Conservation (phyloP, 2,329 filamentous ascomycete species). For the Penicillium sp. region DNA sequence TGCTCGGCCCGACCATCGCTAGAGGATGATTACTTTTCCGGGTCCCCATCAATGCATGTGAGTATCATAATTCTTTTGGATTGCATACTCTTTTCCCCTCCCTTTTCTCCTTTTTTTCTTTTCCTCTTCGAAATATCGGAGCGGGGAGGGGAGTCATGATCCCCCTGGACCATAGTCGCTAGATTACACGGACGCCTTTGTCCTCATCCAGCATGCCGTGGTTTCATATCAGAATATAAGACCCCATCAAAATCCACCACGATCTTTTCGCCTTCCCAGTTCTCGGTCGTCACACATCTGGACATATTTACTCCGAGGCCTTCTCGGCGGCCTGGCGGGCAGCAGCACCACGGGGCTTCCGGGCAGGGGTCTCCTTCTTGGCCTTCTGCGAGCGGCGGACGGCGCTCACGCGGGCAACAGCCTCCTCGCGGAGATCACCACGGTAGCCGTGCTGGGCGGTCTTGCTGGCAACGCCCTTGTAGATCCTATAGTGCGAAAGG, state of each 20-base stretch:
- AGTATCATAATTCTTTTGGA: conserved; percentile 10
- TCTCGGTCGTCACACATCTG: conserved; percentile 1
- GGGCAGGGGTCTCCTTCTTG: conserved; percentile 73
- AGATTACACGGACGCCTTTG: conserved; percentile 36
- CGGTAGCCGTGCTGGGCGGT: conserved; percentile 87
- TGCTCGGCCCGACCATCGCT: conserved; percentile 33
- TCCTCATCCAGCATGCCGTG: conserved; percentile 31
- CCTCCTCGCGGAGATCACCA: conserved; percentile 73
- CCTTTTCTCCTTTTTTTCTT: conserved; percentile 4
- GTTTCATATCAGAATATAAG: conserved; percentile 18
- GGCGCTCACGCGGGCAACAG: conserved; percentile 85
- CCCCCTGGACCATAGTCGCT: conserved; percentile 27
- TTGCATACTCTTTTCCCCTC: conserved; percentile 7
- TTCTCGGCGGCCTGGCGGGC: conserved; percentile 67
- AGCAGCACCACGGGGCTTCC: conserved; percentile 79
- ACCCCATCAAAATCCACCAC: conserved; percentile 3
- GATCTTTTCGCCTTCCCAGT: conserved; percentile 7
- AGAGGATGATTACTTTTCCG: conserved; percentile 26
- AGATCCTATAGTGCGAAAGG: conserved; percentile 65
- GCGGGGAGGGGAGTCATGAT: conserved; percentile 10
- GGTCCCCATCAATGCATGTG: background rate
- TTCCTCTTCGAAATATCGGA: conserved; percentile 15
- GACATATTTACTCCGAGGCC: conserved; percentile 39
- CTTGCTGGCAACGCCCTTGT: conserved; percentile 82
- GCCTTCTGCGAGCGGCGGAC: conserved; percentile 78